Conservation (phyloP, 257 asterid genomes). For the Jasminum sambac region DNA sequence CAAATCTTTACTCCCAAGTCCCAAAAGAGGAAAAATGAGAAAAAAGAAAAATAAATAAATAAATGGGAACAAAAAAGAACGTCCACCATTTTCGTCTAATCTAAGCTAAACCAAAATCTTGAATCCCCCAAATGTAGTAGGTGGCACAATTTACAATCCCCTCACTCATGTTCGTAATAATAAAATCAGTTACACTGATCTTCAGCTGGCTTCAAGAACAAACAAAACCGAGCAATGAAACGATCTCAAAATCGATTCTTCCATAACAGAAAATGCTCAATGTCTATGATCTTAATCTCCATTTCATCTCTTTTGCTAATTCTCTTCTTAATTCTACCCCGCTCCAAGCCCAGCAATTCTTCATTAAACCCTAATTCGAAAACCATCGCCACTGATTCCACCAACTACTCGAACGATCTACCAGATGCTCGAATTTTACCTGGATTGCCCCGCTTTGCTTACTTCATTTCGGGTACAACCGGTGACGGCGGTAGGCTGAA, state of each 20-base stretch:
- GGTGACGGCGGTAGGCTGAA: slow-evolving; percentile 55
- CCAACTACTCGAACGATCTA: neutral
- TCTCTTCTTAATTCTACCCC: slow-evolving; percentile 32
- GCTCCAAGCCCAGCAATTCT: slow-evolving; percentile 32
- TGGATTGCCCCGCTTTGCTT: slow-evolving; percentile 72
- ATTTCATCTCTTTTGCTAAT: slow-evolving; percentile 37
- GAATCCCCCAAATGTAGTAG: slow-evolving; percentile 5
- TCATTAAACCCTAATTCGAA: slow-evolving; percentile 23
- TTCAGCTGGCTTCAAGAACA: neutral
- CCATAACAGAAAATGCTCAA: slow-evolving; percentile 48
- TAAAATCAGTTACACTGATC: neutral
- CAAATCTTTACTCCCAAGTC: neutral
- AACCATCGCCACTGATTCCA: slow-evolving; percentile 24
- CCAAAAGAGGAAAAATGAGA: neutral
- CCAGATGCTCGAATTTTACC: slow-evolving; percentile 32
- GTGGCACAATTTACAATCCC: neutral
- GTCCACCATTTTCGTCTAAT: slow-evolving; percentile 21
- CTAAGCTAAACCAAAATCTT: slow-evolving; percentile 4
- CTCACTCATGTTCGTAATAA: neutral
- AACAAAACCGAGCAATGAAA: slow-evolving; percentile 40
- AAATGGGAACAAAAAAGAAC: too few relatives aligned
- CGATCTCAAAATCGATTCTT: slow-evolving; percentile 44
- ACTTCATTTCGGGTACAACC: slow-evolving; percentile 67
- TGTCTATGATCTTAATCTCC: slow-evolving; percentile 39
- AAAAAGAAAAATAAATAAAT: too few relatives aligned